Base-by-base conservation (phyloP, 805 yeast genomes). In the Ogataea trehaloabstinens region DNA sequence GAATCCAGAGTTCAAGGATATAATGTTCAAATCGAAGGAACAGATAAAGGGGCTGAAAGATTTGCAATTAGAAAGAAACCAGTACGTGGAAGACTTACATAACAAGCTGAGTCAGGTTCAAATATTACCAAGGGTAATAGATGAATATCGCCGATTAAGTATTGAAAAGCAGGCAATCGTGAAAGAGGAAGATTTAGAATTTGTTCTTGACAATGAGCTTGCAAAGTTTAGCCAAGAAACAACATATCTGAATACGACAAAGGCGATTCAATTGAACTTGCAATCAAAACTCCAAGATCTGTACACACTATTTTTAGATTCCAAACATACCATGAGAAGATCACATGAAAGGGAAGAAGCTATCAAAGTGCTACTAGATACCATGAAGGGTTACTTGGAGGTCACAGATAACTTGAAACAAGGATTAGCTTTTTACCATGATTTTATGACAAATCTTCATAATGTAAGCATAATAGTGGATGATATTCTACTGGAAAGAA, bases 351-450 rank as follows among this genome's bases (percentile, higher is more conserved):
- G 88, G 32, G 74, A 73, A 36, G 62, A 64, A 17, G 73, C 74
- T 1, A 57, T 85, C 30, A 78, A 76, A 38, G 62, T 58, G 1
- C 56, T 84, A 20, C 83, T 78, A 38, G 58, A 66, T 4, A 75
- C 73, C 1, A 74, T 68, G 45, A 58, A 65, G 28, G 70, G 74
- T 34, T 82, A 68, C 51, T 58, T 70, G 20, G 86, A 83, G 49
- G 68, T 86, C 2, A 58, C 71, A 13, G 64, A 69, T 4, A 83
- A 85, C 53, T 56, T 87, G 19, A 71, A 71, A 21, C 85, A 83
- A 49, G 96, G 95, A 0, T 51, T 75, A 0, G 70, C 71, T 38
- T 89, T 89, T 55, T 90, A 90, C 63, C 69, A 69, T 27, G 83
- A 80, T 37, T 74, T 86, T 44, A 62, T 71, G 21, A 58, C 58